Conservation (phyloP, 163 green algal species). For the Chlamydomonas reinhardtii region DNA sequence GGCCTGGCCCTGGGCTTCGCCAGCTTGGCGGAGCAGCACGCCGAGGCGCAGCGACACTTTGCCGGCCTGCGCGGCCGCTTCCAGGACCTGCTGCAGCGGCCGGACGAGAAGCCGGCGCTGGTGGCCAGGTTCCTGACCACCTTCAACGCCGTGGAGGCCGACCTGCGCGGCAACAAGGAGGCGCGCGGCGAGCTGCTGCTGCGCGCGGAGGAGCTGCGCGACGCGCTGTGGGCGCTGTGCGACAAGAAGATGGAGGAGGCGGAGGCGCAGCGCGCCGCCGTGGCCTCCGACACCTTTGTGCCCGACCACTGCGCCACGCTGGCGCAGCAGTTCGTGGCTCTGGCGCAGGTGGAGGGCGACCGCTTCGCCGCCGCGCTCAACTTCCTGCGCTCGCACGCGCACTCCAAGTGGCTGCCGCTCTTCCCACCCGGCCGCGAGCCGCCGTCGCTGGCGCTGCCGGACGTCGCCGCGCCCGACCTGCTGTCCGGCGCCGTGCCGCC, state of each 20-base stretch:
- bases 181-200: constrained; percentile 78
- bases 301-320: constrained; percentile 58
- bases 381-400: constrained; percentile 49
- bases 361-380: constrained; percentile 55
- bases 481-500: constrained; percentile 34
- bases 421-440: background rate
- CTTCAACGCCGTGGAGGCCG: constrained; percentile 71
- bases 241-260: constrained; percentile 73
- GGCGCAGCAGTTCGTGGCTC: constrained; percentile 49
- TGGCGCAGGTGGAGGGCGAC: constrained; percentile 68
- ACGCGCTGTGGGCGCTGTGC: constrained; percentile 81
- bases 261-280: constrained; percentile 61
- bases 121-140: constrained; percentile 66
- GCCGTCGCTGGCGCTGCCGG: background rate
- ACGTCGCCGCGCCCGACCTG: constrained; percentile 37
- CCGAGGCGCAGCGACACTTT: constrained; percentile 52
- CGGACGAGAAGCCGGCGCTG: constrained; percentile 64
- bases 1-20: constrained; percentile 61
- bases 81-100: constrained; percentile 60
- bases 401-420: constrained; percentile 47
- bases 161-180: constrained; percentile 64
- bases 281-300: constrained; percentile 65
- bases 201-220: constrained; percentile 79
- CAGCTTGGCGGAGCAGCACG: constrained; percentile 61
- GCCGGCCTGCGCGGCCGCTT: constrained; percentile 49